These are phyloP conservation scores for Brettanomyces sp. DNA, from an alignment of 805 yeast genomes.

Conservation along the genomic window DNA sequence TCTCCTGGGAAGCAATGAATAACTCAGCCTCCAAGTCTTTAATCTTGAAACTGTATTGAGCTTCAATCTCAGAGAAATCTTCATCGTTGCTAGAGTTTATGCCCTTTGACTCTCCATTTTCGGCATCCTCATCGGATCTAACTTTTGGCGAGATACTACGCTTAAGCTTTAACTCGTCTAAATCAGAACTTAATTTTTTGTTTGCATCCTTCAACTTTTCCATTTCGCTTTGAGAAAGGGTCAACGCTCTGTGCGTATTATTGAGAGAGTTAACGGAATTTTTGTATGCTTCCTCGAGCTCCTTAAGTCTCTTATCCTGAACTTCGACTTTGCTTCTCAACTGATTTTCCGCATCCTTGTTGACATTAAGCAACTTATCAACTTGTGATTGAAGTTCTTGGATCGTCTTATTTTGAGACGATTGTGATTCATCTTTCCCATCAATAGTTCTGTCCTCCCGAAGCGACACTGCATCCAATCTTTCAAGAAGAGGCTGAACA, in stretches of 20 bases:
- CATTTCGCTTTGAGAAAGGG: slow-evolving; percentile 64
- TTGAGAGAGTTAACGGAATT: slow-evolving; percentile 64
- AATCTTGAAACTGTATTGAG: slow-evolving; percentile 66
- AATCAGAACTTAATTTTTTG: slow-evolving; percentile 49
- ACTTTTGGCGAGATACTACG: not conserved
- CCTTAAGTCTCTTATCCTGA: slow-evolving; percentile 10
- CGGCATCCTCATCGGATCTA: not conserved
- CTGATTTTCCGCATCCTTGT: slow-evolving; percentile 24
- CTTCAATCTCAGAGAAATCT: slow-evolving; percentile 25
- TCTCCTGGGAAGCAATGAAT: slow-evolving; percentile 70
- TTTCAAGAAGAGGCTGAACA: too few species aligned
- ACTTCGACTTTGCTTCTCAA: slow-evolving; percentile 25
- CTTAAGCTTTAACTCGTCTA: slow-evolving; percentile 54
- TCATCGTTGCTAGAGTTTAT: slow-evolving; percentile 12
- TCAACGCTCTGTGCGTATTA: slow-evolving; percentile 68
- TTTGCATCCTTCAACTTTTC: slow-evolving; percentile 47
- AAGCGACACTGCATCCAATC: too few species aligned
- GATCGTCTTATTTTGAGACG: slow-evolving; percentile 4
- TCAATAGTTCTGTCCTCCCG: slow-evolving; percentile 5
- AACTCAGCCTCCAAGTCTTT: slow-evolving; percentile 81
- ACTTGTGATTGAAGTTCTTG: slow-evolving; percentile 43
- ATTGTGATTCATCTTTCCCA: not conserved
- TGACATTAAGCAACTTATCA: slow-evolving; percentile 41
- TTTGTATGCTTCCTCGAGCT: slow-evolving; percentile 57
- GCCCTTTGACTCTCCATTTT: slow-evolving; percentile 2